Evolutionary conservation across 345 rosid species (phyloP).

Genomic region (Eucalyptus polybractea): DNA sequence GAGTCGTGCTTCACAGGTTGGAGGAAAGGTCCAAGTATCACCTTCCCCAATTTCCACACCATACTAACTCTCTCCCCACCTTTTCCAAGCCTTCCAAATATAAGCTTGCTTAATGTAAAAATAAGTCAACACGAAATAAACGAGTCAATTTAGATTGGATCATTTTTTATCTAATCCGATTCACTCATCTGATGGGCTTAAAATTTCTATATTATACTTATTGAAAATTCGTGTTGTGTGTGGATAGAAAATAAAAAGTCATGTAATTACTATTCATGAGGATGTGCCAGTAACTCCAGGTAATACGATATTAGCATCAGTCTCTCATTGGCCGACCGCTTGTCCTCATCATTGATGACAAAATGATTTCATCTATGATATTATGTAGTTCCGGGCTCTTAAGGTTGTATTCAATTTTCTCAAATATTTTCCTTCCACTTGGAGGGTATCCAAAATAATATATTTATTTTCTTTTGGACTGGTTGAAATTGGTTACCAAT

Average conservation of each 20-base stretch:
- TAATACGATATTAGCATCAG: not conserved
- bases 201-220: not conserved
- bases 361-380: too few species aligned
- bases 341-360: too few species aligned
- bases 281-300: not conserved
- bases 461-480: not conserved
- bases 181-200: not conserved
- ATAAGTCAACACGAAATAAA: not conserved
- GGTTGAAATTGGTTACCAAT: not conserved
- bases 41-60: too few species aligned
- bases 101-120: not conserved
- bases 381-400: rapidly evolving
- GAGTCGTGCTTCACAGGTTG: not conserved
- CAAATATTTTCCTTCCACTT: not conserved
- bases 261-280: not conserved
- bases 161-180: not conserved
- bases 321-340: too few species aligned
- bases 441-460: too few species aligned
- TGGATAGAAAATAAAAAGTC: not conserved
- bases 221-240: not conserved
- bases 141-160: not conserved
- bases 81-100: not conserved
- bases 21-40: not conserved
- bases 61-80: not conserved
- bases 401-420: not conserved